Percentiles rank a stretch among this genome's conserved stretches.
These are phyloP conservation scores for Fomitopsis palustris DNA, from an alignment of 1,284 basidiomycete genomes.

Conservation along the genomic window DNA sequence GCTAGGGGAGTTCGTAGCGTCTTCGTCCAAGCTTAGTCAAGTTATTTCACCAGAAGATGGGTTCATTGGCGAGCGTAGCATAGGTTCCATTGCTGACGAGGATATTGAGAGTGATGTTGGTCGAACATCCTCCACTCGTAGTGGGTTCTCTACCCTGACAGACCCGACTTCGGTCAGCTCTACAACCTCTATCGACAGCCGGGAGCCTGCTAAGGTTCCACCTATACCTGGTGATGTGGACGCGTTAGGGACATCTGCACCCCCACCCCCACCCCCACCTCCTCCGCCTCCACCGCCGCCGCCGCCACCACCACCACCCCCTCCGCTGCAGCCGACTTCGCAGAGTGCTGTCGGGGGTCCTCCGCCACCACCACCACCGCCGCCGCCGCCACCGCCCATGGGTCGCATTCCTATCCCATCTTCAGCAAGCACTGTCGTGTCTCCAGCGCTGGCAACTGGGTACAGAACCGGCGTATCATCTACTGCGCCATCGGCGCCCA, in stretches of 20 bases:
- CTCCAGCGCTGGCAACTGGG: constrained; percentile 16
- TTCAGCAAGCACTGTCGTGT: constrained; percentile 31
- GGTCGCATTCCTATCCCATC: constrained; percentile 1
- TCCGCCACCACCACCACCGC: constrained; percentile 31
- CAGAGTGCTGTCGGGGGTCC: constrained; percentile 6
- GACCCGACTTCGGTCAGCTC: constrained; percentile 60
- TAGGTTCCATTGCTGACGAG: constrained; percentile 27
- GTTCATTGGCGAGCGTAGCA: constrained; percentile 35
- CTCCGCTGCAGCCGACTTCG: constrained; percentile 29
- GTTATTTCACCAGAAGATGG: constrained; percentile 42
- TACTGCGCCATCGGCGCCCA: constrained; percentile 38
- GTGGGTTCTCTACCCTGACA: constrained; percentile 43
- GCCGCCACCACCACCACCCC: constrained; percentile 36
- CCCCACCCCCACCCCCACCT: constrained; percentile 27
- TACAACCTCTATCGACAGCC: constrained; percentile 32
- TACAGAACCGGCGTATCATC: constrained; percentile 26
- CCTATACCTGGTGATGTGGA: constrained; percentile 31
- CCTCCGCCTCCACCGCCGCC: constrained; percentile 28
- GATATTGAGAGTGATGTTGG: constrained; percentile 50
- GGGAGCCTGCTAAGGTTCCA: constrained; percentile 57
- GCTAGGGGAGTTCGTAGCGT: constrained; percentile 22
- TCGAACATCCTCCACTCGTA: constrained; percentile 42
- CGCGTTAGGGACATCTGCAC: constrained; percentile 24
- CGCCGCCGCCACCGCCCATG: constrained; percentile 6
- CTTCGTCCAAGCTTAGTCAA: constrained; percentile 37